Conservation (phyloP, 2,329 filamentous ascomycete genomes). For the Apiospora saccharicola region DNA sequence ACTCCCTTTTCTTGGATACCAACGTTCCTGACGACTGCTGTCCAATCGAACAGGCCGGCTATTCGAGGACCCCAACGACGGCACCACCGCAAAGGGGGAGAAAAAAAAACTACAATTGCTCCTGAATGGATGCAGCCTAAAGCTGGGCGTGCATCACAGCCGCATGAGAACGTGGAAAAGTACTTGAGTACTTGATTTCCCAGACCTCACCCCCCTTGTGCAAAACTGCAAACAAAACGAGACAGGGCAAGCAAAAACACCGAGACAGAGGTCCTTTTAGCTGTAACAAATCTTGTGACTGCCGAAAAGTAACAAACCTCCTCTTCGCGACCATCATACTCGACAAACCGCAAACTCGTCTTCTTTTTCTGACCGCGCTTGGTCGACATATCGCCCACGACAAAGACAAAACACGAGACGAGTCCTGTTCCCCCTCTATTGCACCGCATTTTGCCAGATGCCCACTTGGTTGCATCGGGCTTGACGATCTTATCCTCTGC, state of each 20-base stretch:
- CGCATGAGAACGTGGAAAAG: slow-evolving; percentile 24
- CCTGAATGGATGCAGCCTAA: slow-evolving; percentile 24
- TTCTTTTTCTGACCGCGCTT: not conserved
- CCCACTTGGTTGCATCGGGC: slow-evolving; percentile 25
- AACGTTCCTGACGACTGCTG: slow-evolving; percentile 8
- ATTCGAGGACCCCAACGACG: slow-evolving; percentile 12
- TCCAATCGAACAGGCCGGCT: slow-evolving; percentile 15
- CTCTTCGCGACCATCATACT: slow-evolving; percentile 8
- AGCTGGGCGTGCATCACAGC: slow-evolving; percentile 25
- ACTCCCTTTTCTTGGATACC: slow-evolving; percentile 2
- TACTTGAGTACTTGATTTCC: slow-evolving; percentile 22
- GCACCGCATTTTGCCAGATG: slow-evolving; percentile 19
- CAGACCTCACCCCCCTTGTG: slow-evolving; percentile 5
- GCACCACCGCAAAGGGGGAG: not conserved
- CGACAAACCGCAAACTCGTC: slow-evolving; percentile 6
- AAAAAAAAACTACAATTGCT: slow-evolving; percentile 19
- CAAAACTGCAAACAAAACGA: slow-evolving; percentile 18
- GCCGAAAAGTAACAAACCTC: slow-evolving; percentile 12
- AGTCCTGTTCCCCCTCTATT: slow-evolving; percentile 10
- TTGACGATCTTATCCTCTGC: slow-evolving; percentile 24
- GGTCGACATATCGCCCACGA: not conserved
- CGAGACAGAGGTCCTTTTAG: slow-evolving; percentile 7
- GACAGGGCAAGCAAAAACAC: slow-evolving; percentile 17
- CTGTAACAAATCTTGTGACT: slow-evolving; percentile 16
- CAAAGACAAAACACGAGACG: slow-evolving; percentile 11